These are phyloP conservation scores for Penstemon barbatus DNA, from an alignment of 257 asterid species.

Conservation along the genomic window DNA sequence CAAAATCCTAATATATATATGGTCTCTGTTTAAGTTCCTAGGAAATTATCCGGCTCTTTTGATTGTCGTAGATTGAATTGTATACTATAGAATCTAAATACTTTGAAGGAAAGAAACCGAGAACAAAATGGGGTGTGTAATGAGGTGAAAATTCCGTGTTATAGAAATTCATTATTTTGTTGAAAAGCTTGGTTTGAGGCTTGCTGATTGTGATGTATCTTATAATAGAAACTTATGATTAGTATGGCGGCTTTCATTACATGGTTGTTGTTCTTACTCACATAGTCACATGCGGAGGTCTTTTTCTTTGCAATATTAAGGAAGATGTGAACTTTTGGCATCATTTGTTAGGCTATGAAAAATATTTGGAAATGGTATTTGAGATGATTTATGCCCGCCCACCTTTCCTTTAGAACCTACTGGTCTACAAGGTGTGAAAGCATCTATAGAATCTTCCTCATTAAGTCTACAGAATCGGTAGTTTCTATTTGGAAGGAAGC, in stretches of 20 bases:
- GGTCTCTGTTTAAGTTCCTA: background rate
- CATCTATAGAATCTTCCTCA: slow-evolving; percentile 7
- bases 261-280: background rate
- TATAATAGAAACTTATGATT: background rate
- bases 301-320: slow-evolving; percentile 12
- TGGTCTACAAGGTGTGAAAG: slow-evolving; percentile 22
- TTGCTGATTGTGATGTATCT: background rate
- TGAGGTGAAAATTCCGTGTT: background rate
- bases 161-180: no score
- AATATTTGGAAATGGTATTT: background rate
- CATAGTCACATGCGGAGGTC: background rate
- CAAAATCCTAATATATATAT: background rate
- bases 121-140: background rate
- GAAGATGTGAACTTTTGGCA: slow-evolving; percentile 23
- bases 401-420: slow-evolving; percentile 13
- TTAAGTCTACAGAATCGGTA: background rate
- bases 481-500: background rate
- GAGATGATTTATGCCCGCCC: background rate
- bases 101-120: background rate
- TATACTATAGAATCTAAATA: background rate
- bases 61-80: background rate
- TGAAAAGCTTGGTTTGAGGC: background rate
- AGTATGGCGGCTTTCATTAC: background rate
- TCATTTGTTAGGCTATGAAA: slow-evolving; percentile 6
- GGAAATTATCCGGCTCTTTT: background rate